phyloP scores from a whole-genome alignment of 352 stramenopile species.

The Phytophthora pistaciae region DNA sequence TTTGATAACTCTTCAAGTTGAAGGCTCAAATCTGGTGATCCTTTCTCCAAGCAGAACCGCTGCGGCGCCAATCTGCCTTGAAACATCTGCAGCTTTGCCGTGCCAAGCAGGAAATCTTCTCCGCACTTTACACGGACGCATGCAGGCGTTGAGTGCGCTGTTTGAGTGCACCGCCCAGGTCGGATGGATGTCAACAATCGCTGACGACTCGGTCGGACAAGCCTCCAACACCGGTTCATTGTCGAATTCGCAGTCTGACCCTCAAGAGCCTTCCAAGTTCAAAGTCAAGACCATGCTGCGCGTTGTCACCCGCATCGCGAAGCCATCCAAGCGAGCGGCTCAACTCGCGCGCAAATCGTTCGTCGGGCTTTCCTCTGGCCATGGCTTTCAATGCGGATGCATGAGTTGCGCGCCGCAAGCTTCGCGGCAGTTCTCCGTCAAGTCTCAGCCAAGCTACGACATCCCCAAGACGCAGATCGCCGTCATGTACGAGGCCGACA shows the following conservation, averaged over 20 bases:
- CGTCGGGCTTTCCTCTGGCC: constrained; percentile 13
- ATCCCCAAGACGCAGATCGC: constrained; percentile 64
- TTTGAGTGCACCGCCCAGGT: neutral
- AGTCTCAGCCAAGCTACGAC: constrained; percentile 50
- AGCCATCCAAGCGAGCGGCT: constrained; percentile 18
- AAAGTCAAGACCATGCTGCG: constrained; percentile 26
- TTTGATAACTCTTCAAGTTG: constrained; percentile 27
- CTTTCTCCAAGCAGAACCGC: constrained; percentile 8
- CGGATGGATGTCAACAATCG: constrained; percentile 10
- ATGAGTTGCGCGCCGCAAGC: constrained; percentile 17
- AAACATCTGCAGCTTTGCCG: constrained; percentile 4
- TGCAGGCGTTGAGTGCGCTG: constrained; percentile 11
- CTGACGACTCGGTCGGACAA: neutral
- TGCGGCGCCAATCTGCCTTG: constrained; percentile 14
- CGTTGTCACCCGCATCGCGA: constrained; percentile 25
- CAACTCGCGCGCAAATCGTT: constrained; percentile 27
- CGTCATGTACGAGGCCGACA: constrained; percentile 61
- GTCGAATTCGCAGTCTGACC: constrained; percentile 1
- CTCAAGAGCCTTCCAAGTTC: neutral
- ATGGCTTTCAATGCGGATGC: constrained; percentile 21
- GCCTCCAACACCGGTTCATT: constrained; percentile 11
- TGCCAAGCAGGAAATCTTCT: neutral
- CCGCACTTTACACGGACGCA: constrained; percentile 15
- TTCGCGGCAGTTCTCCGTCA: constrained; percentile 38
- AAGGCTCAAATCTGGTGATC: constrained; percentile 22